Percentiles rank a stretch among this genome's conserved stretches.
phyloP scores from a whole-genome alignment of 2,329 filamentous ascomycete species.

The Pseudogymnoascus pannorum region DNA sequence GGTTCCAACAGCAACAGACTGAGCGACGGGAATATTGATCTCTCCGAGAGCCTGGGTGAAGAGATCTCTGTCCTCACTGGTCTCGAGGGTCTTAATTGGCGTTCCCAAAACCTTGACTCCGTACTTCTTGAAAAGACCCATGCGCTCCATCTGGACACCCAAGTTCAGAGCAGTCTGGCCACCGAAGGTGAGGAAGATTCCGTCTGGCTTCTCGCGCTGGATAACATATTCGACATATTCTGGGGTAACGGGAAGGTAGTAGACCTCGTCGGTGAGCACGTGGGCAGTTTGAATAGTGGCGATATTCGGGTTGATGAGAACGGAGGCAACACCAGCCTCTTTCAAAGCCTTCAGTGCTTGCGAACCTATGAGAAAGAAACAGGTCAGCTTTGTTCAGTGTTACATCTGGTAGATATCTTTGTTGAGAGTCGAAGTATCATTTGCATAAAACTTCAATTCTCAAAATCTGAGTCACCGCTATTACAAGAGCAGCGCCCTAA shows the following conservation, averaged over 20 bases:
- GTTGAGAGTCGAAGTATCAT: neutral
- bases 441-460: neutral
- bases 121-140: slow-evolving; percentile 91
- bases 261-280: slow-evolving; percentile 91
- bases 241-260: slow-evolving; percentile 94
- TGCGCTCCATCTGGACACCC: slow-evolving; percentile 94
- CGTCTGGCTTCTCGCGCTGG: slow-evolving; percentile 89
- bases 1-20: slow-evolving; percentile 87
- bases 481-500: neutral
- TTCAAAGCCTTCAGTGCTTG: slow-evolving; percentile 96
- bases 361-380: slow-evolving; percentile 52
- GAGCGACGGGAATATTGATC: slow-evolving; percentile 94
- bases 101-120: slow-evolving; percentile 94
- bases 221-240: slow-evolving; percentile 98
- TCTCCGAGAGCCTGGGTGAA: slow-evolving; percentile 94
- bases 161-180: slow-evolving; percentile 95
- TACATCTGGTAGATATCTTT: neutral
- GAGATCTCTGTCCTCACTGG: slow-evolving; percentile 90
- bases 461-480: slow-evolving; percentile 2
- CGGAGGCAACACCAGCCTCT: slow-evolving; percentile 83
- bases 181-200: slow-evolving; percentile 94
- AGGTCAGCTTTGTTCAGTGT: slow-evolving; percentile 16
- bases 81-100: slow-evolving; percentile 87
- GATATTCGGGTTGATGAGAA: slow-evolving; percentile 97
- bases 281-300: slow-evolving; percentile 98